A percentile compares a stretch with the other conserved stretches of the same genome.
Evolutionary conservation across 2,329 filamentous ascomycete species (phyloP).

Genomic region (Diplodia intermedia): DNA sequence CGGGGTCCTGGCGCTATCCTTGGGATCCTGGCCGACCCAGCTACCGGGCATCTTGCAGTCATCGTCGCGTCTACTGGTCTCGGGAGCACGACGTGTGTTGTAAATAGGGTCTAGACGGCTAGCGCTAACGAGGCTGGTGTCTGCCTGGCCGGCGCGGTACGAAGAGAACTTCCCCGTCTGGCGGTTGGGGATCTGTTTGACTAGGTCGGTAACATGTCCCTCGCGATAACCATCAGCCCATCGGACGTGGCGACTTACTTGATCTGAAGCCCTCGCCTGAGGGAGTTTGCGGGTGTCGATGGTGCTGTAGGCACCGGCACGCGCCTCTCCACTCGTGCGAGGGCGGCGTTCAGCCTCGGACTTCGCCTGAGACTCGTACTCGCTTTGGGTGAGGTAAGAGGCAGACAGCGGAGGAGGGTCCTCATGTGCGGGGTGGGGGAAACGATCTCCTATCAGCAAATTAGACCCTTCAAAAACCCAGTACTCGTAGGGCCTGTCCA

Average conservation of each 20-base stretch:
- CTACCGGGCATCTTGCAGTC: conserved; percentile 15
- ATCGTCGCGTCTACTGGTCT: background rate
- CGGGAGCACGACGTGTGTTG: conserved; percentile 2
- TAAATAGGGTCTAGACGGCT: background rate
- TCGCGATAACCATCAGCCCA: background rate
- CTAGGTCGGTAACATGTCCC: background rate
- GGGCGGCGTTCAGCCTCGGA: background rate
- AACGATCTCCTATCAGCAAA: background rate
- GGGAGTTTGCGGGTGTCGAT: background rate
- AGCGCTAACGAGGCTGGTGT: background rate
- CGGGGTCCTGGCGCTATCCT: background rate
- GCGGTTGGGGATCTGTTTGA: background rate
- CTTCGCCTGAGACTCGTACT: too few species aligned
- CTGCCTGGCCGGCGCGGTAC: background rate
- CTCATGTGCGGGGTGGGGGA: background rate
- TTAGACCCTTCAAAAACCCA: background rate
- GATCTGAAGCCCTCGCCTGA: background rate
- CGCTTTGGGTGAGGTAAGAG: background rate
- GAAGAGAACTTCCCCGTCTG: background rate
- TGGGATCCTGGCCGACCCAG: conserved; percentile 2
- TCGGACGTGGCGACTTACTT: background rate
- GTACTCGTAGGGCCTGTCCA: background rate
- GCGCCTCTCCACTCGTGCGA: background rate
- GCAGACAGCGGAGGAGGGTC: background rate
- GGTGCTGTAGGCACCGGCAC: background rate